Evolutionary conservation across 1,284 basidiomycete genomes (phyloP).

Genomic region (Coniferiporia weirii): DNA sequence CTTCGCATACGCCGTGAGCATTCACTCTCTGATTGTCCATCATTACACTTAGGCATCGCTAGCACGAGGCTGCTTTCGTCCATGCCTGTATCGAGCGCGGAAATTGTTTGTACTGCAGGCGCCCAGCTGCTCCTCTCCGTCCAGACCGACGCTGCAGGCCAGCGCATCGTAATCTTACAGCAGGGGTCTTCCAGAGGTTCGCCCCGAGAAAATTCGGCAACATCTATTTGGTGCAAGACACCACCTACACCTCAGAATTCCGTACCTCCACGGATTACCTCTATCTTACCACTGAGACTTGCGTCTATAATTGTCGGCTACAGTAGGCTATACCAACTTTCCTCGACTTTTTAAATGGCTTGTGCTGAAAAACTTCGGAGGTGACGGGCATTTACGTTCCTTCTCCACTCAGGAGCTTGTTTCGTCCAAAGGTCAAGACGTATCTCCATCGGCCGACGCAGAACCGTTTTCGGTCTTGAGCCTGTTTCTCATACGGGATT

Average conservation of each 20-base stretch:
- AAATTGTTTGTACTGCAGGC: neutral
- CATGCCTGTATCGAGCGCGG: neutral
- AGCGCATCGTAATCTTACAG: slow-evolving; percentile 3
- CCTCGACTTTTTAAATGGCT: neutral
- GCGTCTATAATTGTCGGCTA: slow-evolving; percentile 55
- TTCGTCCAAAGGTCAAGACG: slow-evolving; percentile 10
- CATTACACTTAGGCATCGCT: neutral
- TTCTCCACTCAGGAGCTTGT: slow-evolving; percentile 36
- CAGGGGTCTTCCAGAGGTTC: neutral
- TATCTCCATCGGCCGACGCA: slow-evolving; percentile 26
- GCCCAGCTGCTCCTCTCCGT: neutral
- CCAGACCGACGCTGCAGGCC: neutral
- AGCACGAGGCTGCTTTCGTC: slow-evolving; percentile 10
- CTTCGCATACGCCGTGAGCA: slow-evolving; percentile 9
- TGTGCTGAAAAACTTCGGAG: slow-evolving; percentile 30
- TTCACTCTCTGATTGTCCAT: too few species aligned
- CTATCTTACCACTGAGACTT: slow-evolving; percentile 52
- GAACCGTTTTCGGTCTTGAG: slow-evolving; percentile 45
- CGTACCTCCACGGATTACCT: slow-evolving; percentile 32
- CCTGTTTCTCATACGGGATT: slow-evolving; percentile 51
- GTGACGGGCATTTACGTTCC: slow-evolving; percentile 49
- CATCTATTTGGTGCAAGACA: slow-evolving; percentile 3
- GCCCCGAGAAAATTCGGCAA: neutral
- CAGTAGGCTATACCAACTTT: slow-evolving; percentile 37
- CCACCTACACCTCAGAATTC: neutral